phyloP scores from a whole-genome alignment of 2,329 filamentous ascomycete genomes.

The Cladosporium sp. region DNA sequence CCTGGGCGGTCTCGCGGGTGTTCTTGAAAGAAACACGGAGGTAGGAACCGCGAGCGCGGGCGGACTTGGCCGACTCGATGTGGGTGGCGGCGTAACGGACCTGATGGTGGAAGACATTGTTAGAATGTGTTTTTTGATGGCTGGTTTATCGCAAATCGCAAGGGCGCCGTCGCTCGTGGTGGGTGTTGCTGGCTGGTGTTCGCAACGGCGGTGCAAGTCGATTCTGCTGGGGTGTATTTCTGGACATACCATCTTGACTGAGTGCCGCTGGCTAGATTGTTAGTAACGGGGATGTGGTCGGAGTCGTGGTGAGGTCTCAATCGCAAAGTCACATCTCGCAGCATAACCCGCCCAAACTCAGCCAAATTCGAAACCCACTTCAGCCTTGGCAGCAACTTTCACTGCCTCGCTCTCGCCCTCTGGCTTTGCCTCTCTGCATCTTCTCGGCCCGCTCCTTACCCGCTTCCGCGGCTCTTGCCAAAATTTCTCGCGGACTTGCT shows the following conservation, averaged over 20 bases:
- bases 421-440: not conserved
- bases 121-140: constrained; percentile 1
- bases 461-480: not conserved
- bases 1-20: constrained; percentile 98
- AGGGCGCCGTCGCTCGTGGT: not conserved
- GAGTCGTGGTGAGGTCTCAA: constrained; percentile 13
- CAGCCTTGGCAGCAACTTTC: constrained; percentile 5
- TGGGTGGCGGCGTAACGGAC: constrained; percentile 94
- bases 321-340: not conserved
- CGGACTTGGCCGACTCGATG: constrained; percentile 86
- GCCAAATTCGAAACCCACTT: constrained; percentile 11
- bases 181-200: too few relatives aligned
- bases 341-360: constrained; percentile 1
- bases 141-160: not conserved
- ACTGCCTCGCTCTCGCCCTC: not conserved
- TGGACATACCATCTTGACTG: constrained; percentile 38
- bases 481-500: not conserved
- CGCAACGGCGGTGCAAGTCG: not conserved
- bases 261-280: constrained; percentile 6
- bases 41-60: constrained; percentile 97
- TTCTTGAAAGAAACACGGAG: constrained; percentile 99
- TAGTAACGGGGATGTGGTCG: constrained; percentile 8
- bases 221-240: not conserved
- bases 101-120: constrained; percentile 41
- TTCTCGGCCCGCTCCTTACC: not conserved